Evolutionary conservation across 306 rosid species (phyloP).

Genomic region (Malus domestica): ASM211411v1 NC_041791.1:29069501-29070000

Average conservation of each 20-base stretch:
- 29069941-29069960: slow-evolving; percentile 11
- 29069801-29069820: slow-evolving; percentile 55
- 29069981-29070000: slow-evolving; percentile 10
- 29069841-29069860: slow-evolving; percentile 11
- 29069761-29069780: neutral
- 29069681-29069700: neutral
- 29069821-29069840: slow-evolving; percentile 35
- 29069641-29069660: slow-evolving; percentile 91
- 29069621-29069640: slow-evolving; percentile 96
- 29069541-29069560: neutral
- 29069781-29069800: neutral
- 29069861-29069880: slow-evolving; percentile 18
- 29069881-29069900: neutral
- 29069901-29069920: slow-evolving; percentile 14
- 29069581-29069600: slow-evolving; percentile 86
- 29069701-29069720: neutral
- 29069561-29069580: slow-evolving; percentile 53
- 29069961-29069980: slow-evolving; percentile 16
- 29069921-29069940: slow-evolving; percentile 14
- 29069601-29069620: slow-evolving; percentile 94
- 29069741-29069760: neutral
- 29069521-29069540: neutral
- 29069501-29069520: neutral
- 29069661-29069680: neutral
- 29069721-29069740: neutral